These are phyloP conservation scores for Salix caprea DNA, from an alignment of 345 rosid species.

Conservation along the genomic window DNA sequence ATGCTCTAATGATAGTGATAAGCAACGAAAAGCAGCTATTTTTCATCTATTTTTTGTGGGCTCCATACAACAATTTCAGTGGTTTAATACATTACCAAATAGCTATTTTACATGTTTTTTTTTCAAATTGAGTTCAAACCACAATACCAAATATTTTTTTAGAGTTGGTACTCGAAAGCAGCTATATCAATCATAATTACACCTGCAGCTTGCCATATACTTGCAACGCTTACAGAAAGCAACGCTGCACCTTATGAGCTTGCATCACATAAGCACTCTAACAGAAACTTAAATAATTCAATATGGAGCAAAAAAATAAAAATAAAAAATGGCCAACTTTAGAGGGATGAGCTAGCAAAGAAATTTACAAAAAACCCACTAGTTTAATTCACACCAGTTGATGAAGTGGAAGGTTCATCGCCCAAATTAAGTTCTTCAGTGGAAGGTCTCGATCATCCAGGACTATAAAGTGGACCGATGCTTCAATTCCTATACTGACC, in stretches of 20 bases:
- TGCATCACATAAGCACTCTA: background rate
- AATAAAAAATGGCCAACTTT: background rate
- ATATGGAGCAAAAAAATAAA: background rate
- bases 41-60: no score
- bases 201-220: background rate
- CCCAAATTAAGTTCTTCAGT: background rate
- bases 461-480: constrained; percentile 1
- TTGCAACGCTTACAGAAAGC: constrained; percentile 5
- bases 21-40: no score
- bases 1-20: no score
- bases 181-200: no score
- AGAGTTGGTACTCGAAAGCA: no score
- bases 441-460: background rate
- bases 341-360: background rate
- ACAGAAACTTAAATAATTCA: background rate
- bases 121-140: no score
- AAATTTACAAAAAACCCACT: background rate
- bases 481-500: constrained; percentile 6
- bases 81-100: no score
- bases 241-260: constrained; percentile 13
- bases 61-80: no score
- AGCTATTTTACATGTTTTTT: no score
- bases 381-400: background rate
- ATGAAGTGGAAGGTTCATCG: constrained; percentile 14
- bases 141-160: no score